Evolutionary conservation across 495 filamentous ascomycete species (phyloP).

Genomic region (Lophiotrema nucula): DNA sequence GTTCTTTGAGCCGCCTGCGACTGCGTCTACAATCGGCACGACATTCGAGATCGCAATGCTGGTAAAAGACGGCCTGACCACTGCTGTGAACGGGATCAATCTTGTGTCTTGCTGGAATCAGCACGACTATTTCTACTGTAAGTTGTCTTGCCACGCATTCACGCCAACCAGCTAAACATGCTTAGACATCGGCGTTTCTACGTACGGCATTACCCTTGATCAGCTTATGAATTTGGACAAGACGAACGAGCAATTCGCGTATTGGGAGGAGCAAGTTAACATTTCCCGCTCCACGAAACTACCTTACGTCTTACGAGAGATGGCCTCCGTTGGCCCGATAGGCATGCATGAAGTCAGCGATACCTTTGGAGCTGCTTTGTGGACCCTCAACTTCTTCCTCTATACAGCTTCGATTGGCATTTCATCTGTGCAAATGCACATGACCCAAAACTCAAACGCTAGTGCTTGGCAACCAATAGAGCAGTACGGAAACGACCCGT

Average conservation of each 20-base stretch:
- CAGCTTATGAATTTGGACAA: conserved; percentile 36
- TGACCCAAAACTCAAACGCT: conserved; percentile 43
- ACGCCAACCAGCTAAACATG: not conserved
- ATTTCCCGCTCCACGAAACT: conserved; percentile 36
- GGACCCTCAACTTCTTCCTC: conserved; percentile 35
- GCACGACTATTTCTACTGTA: conserved; percentile 47
- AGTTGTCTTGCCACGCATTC: not conserved
- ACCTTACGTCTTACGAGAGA: conserved; percentile 40
- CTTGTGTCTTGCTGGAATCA: conserved; percentile 43
- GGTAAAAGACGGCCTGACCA: conserved; percentile 31
- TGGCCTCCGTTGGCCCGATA: conserved; percentile 40
- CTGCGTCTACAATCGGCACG: conserved; percentile 43
- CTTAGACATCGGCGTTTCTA: conserved; percentile 37
- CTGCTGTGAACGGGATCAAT: conserved; percentile 22
- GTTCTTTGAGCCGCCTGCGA: conserved; percentile 44
- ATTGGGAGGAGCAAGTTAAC: conserved; percentile 37
- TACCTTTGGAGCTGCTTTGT: conserved; percentile 29
- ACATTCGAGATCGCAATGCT: conserved; percentile 41
- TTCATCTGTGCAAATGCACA: conserved; percentile 42
- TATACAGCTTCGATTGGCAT: conserved; percentile 39
- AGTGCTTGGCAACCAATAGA: conserved; percentile 41
- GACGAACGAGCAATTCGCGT: conserved; percentile 41
- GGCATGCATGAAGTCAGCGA: conserved; percentile 33
- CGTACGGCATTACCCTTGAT: conserved; percentile 31
- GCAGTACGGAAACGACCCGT: conserved; percentile 33